Percentiles rank a stretch among this genome's conserved stretches.
These are phyloP conservation scores for Macrocybe gigantea DNA, from an alignment of 768 basidiomycete genomes.

Conservation along the genomic window DNA sequence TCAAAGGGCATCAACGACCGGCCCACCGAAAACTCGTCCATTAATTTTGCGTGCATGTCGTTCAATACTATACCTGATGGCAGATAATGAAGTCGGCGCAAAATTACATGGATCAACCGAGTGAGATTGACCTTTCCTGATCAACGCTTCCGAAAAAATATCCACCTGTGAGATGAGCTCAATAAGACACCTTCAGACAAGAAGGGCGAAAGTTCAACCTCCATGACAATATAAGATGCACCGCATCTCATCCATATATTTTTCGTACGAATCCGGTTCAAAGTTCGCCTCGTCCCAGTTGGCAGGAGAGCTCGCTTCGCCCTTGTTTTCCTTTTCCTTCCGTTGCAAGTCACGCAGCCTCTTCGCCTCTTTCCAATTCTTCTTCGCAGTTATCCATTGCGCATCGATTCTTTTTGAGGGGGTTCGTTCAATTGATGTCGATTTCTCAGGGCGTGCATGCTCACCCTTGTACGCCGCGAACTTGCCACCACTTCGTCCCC, in stretches of 20 bases:
- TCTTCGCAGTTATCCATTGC: conserved; percentile 85
- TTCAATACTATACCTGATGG: conserved; percentile 62
- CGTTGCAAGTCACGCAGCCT: conserved; percentile 45
- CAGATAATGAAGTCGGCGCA: conserved; percentile 3
- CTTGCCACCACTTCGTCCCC: conserved; percentile 99
- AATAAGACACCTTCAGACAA: background rate
- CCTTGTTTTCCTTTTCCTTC: conserved; percentile 19
- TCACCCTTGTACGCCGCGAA: conserved; percentile 76
- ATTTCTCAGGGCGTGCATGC: conserved; percentile 11
- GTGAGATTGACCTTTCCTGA: conserved; percentile 51
- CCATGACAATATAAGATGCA: conserved; percentile 83
- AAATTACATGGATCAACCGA: background rate
- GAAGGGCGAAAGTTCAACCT: conserved; percentile 31
- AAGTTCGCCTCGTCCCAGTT: conserved; percentile 16
- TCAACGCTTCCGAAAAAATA: conserved; percentile 82
- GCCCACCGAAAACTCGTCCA: conserved; percentile 74
- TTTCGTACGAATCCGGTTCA: conserved; percentile 36
- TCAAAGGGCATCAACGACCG: conserved; percentile 9
- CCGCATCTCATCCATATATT: conserved; percentile 77
- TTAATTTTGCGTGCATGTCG: conserved; percentile 89
- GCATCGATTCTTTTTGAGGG: conserved; percentile 58
- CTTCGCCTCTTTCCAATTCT: conserved; percentile 73
- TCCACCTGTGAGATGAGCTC: conserved; percentile 41
- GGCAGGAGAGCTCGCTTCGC: conserved; percentile 3
- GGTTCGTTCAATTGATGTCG: conserved; percentile 4